Evolutionary conservation across 306 rosid genomes (phyloP), one percentile per base, ranked within the genome.

Genomic region (Quercus aquifolioides): DNA sequence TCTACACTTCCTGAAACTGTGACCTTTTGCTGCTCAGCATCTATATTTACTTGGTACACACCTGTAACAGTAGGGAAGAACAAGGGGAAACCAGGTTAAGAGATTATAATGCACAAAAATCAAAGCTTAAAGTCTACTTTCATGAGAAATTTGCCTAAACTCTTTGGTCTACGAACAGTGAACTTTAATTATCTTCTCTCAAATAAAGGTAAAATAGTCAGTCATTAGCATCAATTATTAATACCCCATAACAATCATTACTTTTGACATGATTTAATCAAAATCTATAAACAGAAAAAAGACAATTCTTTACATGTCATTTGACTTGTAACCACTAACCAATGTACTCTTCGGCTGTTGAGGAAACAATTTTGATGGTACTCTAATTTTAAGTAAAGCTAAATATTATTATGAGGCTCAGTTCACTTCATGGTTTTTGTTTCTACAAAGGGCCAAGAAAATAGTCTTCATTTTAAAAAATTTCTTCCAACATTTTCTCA

Each of bases 21-120:
- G 20, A 94, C 99, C 68, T 83, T 94, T 77, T 92, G 97, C 78
- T 94, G 97, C 6, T 92, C 99, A 62, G 90, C 87, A 74, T 93
- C 95, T 60, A 92, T 82, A 67, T 60, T 86, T 21, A 94, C 99
- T 86, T 86, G 91, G 78, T 85, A 94, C 72, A 94, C 99, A 74
- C 99, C 99, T 94, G 75, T 0, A 43, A 21, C 57, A 74, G 54
- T 72, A 11, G 31, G 5, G 35, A 74, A 19, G 18, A 10, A 31
- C 30, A 74, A 31, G 30, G 51, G 14, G 21, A 3, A 1, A 12
- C 18, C 41, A 56, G 21, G 77, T 19, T 30, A 3, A 54, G 59
- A 60, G 72, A 38, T 19, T 74, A 41, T 31, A 69, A 1, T 67
- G 65, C 57, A 33, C 8, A 9, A 59, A 25, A 4, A 19, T 14